phyloP scores from a whole-genome alignment of 1,284 basidiomycete species.

The Pseudozyma pruni region DNA sequence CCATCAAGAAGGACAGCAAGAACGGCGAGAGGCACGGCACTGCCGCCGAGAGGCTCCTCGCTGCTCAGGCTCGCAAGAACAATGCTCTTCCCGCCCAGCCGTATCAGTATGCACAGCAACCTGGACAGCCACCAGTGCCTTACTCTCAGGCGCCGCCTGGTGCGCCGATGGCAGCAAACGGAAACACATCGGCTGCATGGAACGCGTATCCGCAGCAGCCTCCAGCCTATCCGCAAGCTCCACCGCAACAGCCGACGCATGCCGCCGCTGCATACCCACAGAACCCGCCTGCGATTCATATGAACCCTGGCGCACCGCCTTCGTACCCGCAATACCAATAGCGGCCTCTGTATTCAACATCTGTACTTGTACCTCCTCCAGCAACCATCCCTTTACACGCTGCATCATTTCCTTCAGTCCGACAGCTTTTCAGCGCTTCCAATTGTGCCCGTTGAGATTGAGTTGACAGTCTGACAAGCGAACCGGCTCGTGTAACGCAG shows the following conservation, averaged over 20 bases:
- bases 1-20: conserved; percentile 98
- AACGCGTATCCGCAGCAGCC: conserved; percentile 8
- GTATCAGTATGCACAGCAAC: conserved; percentile 15
- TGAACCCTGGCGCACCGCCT: conserved; percentile 19
- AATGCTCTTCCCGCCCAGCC: conserved; percentile 77
- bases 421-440: too few species aligned
- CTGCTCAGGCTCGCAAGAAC: conserved; percentile 93
- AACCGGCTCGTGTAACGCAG: too few species aligned
- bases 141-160: conserved; percentile 6
- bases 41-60: conserved; percentile 90
- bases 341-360: neutral
- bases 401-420: too few species aligned
- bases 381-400: conserved; percentile 7
- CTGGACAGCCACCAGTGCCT: conserved; percentile 2
- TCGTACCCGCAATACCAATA: conserved; percentile 31
- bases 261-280: conserved; percentile 6
- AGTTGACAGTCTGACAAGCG: too few species aligned
- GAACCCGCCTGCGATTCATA: conserved; percentile 25
- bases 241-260: conserved; percentile 11
- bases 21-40: conserved; percentile 96
- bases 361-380: conserved; percentile 22
- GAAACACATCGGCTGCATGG: conserved; percentile 11
- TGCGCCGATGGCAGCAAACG: conserved; percentile 3
- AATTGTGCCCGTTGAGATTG: neutral
- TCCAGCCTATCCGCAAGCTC: conserved; percentile 6